Evolutionary conservation across 2,329 filamentous ascomycete genomes (phyloP).

Genomic region (Exophiala lecanii-corni): DNA sequence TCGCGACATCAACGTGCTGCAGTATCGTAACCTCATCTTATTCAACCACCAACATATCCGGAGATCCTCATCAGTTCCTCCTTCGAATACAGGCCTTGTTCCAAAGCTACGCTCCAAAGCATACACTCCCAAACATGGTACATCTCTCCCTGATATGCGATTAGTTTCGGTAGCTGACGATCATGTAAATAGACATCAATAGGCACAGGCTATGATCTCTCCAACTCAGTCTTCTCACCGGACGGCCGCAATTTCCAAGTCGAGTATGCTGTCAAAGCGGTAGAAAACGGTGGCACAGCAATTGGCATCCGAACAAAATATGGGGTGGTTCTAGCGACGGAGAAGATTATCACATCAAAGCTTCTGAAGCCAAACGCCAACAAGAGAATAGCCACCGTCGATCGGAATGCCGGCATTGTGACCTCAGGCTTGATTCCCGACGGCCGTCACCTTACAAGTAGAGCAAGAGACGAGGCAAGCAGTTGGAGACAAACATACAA

Average conservation of each 20-base stretch:
- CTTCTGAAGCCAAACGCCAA: conserved; percentile 91
- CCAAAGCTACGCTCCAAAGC: no score
- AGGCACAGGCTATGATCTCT: conserved; percentile 98
- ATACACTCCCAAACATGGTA: no score
- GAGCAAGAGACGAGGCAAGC: conserved; percentile 88
- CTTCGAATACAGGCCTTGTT: no score
- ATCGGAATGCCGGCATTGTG: conserved; percentile 90
- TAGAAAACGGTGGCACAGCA: conserved; percentile 94
- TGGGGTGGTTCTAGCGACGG: conserved; percentile 89
- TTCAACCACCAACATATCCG: no score
- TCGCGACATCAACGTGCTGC: neutral
- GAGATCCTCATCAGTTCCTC: neutral
- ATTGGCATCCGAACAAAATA: conserved; percentile 97
- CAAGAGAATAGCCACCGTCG: conserved; percentile 92
- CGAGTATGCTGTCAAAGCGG: conserved; percentile 97
- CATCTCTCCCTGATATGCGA: no score
- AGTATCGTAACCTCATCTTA: no score
- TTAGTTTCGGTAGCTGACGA: no score
- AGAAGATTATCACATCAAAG: conserved; percentile 95
- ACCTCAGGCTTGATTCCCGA: conserved; percentile 89
- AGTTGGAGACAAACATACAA: conserved; percentile 94
- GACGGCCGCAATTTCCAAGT: conserved; percentile 98
- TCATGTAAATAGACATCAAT: conserved; percentile 98
- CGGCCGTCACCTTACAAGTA: conserved; percentile 88
- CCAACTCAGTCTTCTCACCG: conserved; percentile 98